Evolutionary conservation across 192 early-diverging fungal species (phyloP).

Genomic region (Rhizoclosmatium sp.): DNA sequence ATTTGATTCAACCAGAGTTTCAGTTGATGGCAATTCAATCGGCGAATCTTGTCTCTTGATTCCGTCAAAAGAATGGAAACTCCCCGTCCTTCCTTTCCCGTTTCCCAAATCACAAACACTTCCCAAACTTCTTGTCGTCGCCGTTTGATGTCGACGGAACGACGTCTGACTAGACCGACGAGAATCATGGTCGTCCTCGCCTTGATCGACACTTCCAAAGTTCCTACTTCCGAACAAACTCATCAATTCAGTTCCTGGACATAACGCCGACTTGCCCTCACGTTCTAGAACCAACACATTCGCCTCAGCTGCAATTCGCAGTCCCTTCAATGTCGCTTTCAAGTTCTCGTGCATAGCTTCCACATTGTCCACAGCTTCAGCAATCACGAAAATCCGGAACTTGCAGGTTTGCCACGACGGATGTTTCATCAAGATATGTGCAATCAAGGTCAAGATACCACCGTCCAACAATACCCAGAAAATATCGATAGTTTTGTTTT

Average conservation of each 20-base stretch:
- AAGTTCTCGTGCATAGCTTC: slow-evolving; percentile 26
- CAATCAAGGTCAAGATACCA: slow-evolving; percentile 37
- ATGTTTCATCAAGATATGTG: slow-evolving; percentile 40
- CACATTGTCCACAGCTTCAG: slow-evolving; percentile 10
- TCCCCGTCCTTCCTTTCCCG: neutral
- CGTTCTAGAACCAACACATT: slow-evolving; percentile 32
- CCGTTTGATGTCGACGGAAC: no score
- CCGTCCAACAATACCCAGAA: slow-evolving; percentile 33
- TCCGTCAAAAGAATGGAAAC: neutral
- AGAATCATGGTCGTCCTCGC: neutral
- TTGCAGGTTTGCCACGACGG: slow-evolving; percentile 13
- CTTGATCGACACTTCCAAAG: neutral
- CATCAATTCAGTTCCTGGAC: neutral
- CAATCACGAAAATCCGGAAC: slow-evolving; percentile 38
- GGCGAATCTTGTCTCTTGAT: neutral
- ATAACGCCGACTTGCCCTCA: neutral
- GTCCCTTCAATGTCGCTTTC: slow-evolving; percentile 6
- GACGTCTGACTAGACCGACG: neutral
- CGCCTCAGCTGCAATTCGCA: slow-evolving; percentile 22
- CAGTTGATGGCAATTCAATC: neutral
- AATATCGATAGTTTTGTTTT: slow-evolving; percentile 4
- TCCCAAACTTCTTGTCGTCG: neutral
- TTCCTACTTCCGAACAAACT: neutral
- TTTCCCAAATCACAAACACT: neutral
- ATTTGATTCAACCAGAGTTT: neutral